Percentiles rank a stretch among this genome's conserved stretches.
Conservation (phyloP, 2,329 filamentous ascomycete species). For the Penicillium sp. region DNA sequence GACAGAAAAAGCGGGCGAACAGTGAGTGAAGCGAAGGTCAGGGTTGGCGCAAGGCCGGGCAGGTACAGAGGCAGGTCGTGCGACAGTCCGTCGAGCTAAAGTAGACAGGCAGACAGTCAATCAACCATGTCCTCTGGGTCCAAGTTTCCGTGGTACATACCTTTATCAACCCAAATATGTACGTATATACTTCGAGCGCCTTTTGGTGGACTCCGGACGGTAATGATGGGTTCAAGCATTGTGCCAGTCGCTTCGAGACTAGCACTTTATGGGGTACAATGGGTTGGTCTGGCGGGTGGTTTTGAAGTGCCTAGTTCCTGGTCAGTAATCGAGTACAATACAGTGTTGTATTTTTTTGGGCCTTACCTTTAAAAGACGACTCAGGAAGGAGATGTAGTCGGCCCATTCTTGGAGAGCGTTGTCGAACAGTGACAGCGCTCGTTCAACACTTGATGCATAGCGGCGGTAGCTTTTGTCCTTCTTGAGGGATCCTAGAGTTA, state of each 20-base stretch:
- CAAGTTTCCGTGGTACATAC: constrained; percentile 40
- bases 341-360: neutral
- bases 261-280: constrained; percentile 77
- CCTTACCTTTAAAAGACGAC: constrained; percentile 78
- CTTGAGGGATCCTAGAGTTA: constrained; percentile 37
- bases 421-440: constrained; percentile 86
- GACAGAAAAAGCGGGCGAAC: constrained; percentile 83
- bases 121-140: neutral
- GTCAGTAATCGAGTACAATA: neutral
- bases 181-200: constrained; percentile 86
- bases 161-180: constrained; percentile 83
- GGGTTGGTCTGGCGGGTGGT: constrained; percentile 69
- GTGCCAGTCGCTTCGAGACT: constrained; percentile 86
- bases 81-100: constrained; percentile 68
- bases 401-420: constrained; percentile 97
- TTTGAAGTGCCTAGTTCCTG: constrained; percentile 72
- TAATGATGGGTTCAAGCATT: constrained; percentile 89
- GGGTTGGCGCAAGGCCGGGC: constrained; percentile 80
- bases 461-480: constrained; percentile 73
- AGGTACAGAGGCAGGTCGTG: constrained; percentile 83
- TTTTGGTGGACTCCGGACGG: constrained; percentile 98
- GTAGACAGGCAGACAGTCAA: constrained; percentile 12
- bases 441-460: constrained; percentile 85
- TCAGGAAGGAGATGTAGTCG: constrained; percentile 97
- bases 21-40: constrained; percentile 92